Percentiles rank a stretch among this genome's conserved stretches.
Conservation (phyloP, 2,329 filamentous ascomycete genomes). For the Penicillium brevicompactum region DNA sequence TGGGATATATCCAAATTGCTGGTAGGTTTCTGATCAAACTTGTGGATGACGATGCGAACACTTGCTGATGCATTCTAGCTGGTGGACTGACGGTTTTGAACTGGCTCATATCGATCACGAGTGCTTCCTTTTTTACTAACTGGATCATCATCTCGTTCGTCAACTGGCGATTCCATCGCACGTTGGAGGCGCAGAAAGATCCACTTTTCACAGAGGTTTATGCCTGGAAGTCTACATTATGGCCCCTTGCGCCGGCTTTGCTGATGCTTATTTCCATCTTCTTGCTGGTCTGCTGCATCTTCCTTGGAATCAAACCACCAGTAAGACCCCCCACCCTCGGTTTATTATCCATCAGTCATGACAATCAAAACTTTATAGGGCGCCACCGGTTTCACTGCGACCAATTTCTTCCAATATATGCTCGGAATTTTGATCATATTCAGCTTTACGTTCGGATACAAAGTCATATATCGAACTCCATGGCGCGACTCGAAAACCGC, state of each 20-base stretch:
- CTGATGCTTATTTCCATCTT: conserved; percentile 2
- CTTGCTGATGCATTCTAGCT: neutral
- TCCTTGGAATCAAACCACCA: neutral
- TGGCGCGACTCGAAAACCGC: conserved; percentile 20
- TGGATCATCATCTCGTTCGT: conserved; percentile 39
- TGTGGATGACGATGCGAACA: neutral
- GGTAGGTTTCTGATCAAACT: conserved; percentile 10
- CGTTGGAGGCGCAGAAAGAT: conserved; percentile 19
- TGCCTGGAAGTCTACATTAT: conserved; percentile 31
- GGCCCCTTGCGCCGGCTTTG: conserved; percentile 33
- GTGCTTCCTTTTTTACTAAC: conserved; percentile 35
- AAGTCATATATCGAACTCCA: conserved; percentile 25
- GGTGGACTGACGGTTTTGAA: conserved; percentile 22
- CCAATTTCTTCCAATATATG: conserved; percentile 31
- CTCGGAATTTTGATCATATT: conserved; percentile 29
- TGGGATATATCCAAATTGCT: conserved; percentile 37
- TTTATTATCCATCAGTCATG: neutral
- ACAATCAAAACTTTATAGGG: neutral
- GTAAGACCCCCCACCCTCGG: neutral
- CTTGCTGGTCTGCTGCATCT: conserved; percentile 2
- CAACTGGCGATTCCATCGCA: conserved; percentile 34
- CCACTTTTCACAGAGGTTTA: conserved; percentile 29
- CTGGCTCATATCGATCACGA: conserved; percentile 32
- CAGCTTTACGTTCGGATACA: conserved; percentile 24
- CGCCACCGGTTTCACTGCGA: neutral